Conservation (phyloP, 1,284 basidiomycete genomes). For the Tilletia setariae region DNA sequence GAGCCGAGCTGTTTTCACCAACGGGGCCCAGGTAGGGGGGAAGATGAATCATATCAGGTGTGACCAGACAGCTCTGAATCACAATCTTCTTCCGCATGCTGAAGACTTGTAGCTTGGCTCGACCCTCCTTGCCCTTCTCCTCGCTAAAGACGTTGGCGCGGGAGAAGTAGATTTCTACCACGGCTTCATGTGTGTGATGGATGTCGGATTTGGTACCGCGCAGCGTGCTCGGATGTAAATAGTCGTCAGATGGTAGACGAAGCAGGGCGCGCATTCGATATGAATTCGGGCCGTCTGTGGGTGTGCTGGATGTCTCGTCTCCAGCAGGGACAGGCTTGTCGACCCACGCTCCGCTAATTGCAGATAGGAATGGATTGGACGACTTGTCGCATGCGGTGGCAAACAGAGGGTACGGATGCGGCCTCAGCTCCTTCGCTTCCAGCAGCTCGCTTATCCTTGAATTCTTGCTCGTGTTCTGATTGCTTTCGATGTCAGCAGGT, state of each 20-base stretch:
- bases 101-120: slow-evolving; percentile 51
- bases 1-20: no score
- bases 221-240: slow-evolving; percentile 46
- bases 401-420: slow-evolving; percentile 7
- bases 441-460: no score
- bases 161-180: slow-evolving; percentile 50
- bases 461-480: not conserved
- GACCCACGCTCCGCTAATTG: slow-evolving; percentile 10
- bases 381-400: slow-evolving; percentile 11
- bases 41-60: slow-evolving; percentile 49
- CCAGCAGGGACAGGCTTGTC: not conserved
- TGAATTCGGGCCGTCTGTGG: not conserved
- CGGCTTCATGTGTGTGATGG: slow-evolving; percentile 49
- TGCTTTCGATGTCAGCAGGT: not conserved
- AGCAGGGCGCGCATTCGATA: slow-evolving; percentile 48
- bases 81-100: slow-evolving; percentile 44
- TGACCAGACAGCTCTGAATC: slow-evolving; percentile 47
- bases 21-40: slow-evolving; percentile 37
- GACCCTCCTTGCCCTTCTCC: slow-evolving; percentile 32
- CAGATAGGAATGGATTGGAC: not conserved
- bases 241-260: slow-evolving; percentile 48
- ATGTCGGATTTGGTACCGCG: slow-evolving; percentile 49
- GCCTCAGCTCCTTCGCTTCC: not conserved
- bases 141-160: slow-evolving; percentile 45
- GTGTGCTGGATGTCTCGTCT: not conserved